Evolutionary conservation across 129 eudicot genomes (phyloP), one percentile per base, ranked within the genome.

Genomic region (Logfia minima): DNA sequence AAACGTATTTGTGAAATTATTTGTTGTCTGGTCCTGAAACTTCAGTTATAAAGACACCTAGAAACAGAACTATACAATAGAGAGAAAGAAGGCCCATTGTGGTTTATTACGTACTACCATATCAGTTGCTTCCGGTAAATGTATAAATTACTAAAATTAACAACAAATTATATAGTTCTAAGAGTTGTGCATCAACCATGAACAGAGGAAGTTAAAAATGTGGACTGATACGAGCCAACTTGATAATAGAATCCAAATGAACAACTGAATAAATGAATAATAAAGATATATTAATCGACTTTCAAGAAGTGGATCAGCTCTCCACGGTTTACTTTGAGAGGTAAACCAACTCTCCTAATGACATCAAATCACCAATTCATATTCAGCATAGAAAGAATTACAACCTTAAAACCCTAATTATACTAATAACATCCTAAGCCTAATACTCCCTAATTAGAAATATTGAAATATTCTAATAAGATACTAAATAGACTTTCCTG

Each of bases 11-110:
- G 52, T 69, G 21, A 56, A 26, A 19, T 6, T 10, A 21, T 11
- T 58, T 31, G 11, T 8, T n/a, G 31, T 28, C 41, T 76, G 61
- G 23, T 76, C 74, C 67, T 16, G 61, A 62, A 68, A 68, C 61
- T 18, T 58, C 21, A 37, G 29, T 26, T 55, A 68, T 37, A 68
- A 56, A 56, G 60, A 61, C 68, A 68, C 29, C 32, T 29, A 74
- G 53, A 45, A 9, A 48, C 29, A 13, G 2, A 75, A 9, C 9
- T 26, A 19, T 26, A 29, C 35, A 34, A 35, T 11, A 58, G 55
- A 58, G 37, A 58, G 35, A 52, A n/a, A 72, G 32, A 56, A 72
- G 77, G 9, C 16, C 32, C 53, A 21, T 37, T 59, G 39, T 59
- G 68, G 34, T 35, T 23, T 37, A 53, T 55, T 72, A 26, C 29